phyloP scores from a whole-genome alignment of 148 eudicot species.

The Rhododendron williamsianum region DNA sequence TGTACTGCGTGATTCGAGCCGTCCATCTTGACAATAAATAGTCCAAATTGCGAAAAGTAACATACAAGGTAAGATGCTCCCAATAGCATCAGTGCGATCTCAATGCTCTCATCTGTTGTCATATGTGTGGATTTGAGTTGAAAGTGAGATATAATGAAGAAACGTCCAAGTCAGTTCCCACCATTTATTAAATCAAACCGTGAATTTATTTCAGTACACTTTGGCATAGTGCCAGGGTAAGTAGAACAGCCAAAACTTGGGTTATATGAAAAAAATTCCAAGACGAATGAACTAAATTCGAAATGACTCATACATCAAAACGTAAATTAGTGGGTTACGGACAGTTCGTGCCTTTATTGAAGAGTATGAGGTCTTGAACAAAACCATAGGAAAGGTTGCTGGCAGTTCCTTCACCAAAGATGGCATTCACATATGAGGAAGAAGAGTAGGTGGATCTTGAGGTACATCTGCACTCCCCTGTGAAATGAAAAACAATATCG shows the following conservation, averaged over 20 bases:
- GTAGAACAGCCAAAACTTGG: constrained; percentile 7
- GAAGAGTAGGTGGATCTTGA: constrained; percentile 50
- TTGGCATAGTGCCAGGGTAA: neutral
- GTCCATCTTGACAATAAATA: neutral
- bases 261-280: neutral
- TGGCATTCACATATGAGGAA: constrained; percentile 43
- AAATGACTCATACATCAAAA: neutral
- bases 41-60: neutral
- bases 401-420: neutral
- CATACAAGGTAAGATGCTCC: no score
- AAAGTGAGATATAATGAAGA: neutral
- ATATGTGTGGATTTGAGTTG: neutral
- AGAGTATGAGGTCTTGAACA: neutral
- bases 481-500: constrained; percentile 7
- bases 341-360: neutral
- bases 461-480: constrained; percentile 67
- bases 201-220: neutral
- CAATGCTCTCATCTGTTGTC: no score
- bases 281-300: neutral
- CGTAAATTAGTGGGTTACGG: neutral
- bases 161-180: neutral
- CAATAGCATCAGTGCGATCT: no score
- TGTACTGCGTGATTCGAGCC: no score
- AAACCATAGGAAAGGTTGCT: neutral
- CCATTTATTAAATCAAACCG: neutral